These are phyloP conservation scores for Plantago major DNA, from an alignment of 257 asterid genomes.

Conservation along the genomic window DNA sequence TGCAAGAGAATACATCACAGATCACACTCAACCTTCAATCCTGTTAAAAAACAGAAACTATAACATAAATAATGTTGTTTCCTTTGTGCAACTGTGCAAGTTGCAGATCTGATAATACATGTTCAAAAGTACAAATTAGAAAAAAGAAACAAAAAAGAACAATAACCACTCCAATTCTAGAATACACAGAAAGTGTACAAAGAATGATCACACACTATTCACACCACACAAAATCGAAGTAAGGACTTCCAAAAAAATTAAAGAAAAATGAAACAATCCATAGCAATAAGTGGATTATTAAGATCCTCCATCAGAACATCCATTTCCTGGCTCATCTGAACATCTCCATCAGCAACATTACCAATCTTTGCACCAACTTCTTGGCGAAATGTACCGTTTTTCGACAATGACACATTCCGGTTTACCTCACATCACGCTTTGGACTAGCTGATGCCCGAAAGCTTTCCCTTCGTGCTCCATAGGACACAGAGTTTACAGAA, in stretches of 20 bases:
- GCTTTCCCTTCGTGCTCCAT: constrained; percentile 31
- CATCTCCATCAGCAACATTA: constrained; percentile 25
- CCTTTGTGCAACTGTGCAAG: not conserved
- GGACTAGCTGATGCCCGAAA: constrained; percentile 35
- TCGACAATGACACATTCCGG: constrained; percentile 16
- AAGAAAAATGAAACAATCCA: constrained; percentile 82
- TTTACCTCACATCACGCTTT: constrained; percentile 13
- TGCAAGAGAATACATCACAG: not conserved
- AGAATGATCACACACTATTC: constrained; percentile 3
- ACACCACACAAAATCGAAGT: constrained; percentile 26
- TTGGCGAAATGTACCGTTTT: constrained; percentile 15
- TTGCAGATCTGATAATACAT: constrained; percentile 14
- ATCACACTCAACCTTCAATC: constrained; percentile 10
- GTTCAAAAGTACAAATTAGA: constrained; percentile 19
- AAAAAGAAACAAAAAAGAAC: not conserved
- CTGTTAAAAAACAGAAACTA: not conserved
- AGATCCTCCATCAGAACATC: constrained; percentile 59
- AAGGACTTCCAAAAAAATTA: constrained; percentile 16
- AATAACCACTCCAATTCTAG: too few species aligned
- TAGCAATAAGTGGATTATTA: constrained; percentile 64
- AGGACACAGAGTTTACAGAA: constrained; percentile 20
- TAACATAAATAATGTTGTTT: constrained; percentile 5
- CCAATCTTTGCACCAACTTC: constrained; percentile 32
- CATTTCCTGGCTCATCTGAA: constrained; percentile 22
- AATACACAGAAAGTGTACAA: constrained; percentile 13